These are phyloP conservation scores for Dalbergia oliveri DNA, from an alignment of 306 rosid genomes.

Conservation along the genomic window DNA sequence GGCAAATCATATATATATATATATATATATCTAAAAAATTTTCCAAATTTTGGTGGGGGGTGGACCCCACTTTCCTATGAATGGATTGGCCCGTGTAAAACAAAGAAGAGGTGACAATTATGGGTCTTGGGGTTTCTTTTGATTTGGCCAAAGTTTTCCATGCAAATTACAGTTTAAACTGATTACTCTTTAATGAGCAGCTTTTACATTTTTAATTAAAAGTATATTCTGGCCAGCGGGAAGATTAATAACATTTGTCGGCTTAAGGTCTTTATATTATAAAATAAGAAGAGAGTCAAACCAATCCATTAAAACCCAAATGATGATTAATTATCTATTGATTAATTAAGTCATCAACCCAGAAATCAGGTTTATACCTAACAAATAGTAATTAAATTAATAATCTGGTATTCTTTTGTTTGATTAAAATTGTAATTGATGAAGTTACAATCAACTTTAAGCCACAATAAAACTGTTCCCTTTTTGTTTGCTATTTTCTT, in stretches of 20 bases:
- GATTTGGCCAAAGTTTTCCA: conserved; percentile 25
- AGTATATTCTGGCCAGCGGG: not conserved
- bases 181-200: conserved; percentile 33
- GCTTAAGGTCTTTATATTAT: conserved; percentile 36
- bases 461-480: conserved; percentile 3
- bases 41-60: too few species aligned
- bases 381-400: conserved; percentile 35
- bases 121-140: conserved; percentile 39
- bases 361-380: conserved; percentile 73
- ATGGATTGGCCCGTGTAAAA: too few species aligned
- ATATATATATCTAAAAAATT: too few species aligned
- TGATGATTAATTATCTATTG: conserved; percentile 54
- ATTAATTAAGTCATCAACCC: conserved; percentile 64
- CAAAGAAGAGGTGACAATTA: conserved; percentile 24
- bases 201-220: conserved; percentile 25
- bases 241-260: conserved; percentile 51
- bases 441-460: conserved; percentile 14
- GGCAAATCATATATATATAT: too few species aligned
- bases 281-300: conserved; percentile 44
- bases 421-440: conserved; percentile 33
- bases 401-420: conserved; percentile 50
- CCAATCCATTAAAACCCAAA: conserved; percentile 58
- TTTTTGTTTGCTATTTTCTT: not conserved
- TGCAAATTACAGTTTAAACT: conserved; percentile 23
- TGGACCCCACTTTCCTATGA: too few species aligned